Conservation (phyloP, 176 grass and related monocot genomes). For the Typha latifolia region DNA sequence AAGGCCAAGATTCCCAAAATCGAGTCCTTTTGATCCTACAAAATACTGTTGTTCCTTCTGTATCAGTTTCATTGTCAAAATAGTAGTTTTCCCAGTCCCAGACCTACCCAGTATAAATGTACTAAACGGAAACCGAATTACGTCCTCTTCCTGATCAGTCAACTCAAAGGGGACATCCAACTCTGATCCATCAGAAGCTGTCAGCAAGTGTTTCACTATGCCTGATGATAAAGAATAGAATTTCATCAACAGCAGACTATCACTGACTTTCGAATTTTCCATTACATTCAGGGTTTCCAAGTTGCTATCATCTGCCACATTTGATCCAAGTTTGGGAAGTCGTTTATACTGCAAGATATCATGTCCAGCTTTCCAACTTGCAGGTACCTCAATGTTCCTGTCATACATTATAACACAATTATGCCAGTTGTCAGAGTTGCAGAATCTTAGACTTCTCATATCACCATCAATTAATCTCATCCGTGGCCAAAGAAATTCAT, state of each 20-base stretch:
- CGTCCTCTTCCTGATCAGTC: conserved; percentile 68
- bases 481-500: neutral
- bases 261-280: conserved; percentile 80
- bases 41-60: conserved; percentile 58
- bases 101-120: conserved; percentile 84
- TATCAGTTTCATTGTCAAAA: conserved; percentile 74
- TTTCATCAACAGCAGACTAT: conserved; percentile 84
- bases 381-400: conserved; percentile 62
- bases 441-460: neutral
- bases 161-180: conserved; percentile 74
- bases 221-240: conserved; percentile 80
- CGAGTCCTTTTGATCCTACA: conserved; percentile 43
- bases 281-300: conserved; percentile 19
- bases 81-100: conserved; percentile 88
- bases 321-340: conserved; percentile 15
- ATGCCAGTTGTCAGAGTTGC: neutral
- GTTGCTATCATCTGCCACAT: conserved; percentile 18
- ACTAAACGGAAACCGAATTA: conserved; percentile 54
- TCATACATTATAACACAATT: conserved; percentile 7
- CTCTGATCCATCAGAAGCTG: conserved; percentile 63
- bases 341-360: conserved; percentile 53
- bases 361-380: conserved; percentile 35
- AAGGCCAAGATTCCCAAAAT: conserved; percentile 3
- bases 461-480: neutral
- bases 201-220: conserved; percentile 63